Conservation (phyloP, 192 early-diverging fungal species). For the Coemansia sp. region DNA sequence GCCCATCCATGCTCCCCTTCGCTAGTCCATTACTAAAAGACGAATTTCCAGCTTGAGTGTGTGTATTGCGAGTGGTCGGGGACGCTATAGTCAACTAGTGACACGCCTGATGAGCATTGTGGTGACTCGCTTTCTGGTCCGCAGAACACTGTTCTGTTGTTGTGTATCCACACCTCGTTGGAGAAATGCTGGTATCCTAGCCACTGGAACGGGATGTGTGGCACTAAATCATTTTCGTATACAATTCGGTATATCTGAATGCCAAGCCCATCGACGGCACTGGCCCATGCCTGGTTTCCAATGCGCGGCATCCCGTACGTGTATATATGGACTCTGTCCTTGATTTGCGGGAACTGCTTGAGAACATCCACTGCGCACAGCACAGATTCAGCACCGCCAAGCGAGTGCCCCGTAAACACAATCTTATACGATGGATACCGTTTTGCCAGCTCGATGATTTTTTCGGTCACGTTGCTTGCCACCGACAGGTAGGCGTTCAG, state of each 20-base stretch:
- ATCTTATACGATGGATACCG: constrained; percentile 39
- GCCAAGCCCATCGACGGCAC: constrained; percentile 21
- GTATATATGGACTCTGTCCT: constrained; percentile 38
- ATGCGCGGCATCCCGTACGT: constrained; percentile 54
- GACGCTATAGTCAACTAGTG: constrained; percentile 36
- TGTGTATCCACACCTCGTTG: constrained; percentile 26
- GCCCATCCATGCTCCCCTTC: background rate
- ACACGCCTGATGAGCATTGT: constrained; percentile 27
- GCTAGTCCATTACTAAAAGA: background rate
- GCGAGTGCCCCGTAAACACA: constrained; percentile 56
- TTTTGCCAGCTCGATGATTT: constrained; percentile 15
- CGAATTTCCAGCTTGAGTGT: constrained; percentile 31
- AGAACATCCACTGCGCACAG: constrained; percentile 43
- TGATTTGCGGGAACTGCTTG: constrained; percentile 22
- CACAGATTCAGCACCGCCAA: constrained; percentile 51
- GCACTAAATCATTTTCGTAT: constrained; percentile 50
- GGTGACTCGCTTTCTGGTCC: constrained; percentile 29
- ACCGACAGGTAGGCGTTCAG: constrained; percentile 46
- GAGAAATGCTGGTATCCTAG: constrained; percentile 47
- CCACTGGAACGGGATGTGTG: constrained; percentile 55
- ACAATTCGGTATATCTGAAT: constrained; percentile 41
- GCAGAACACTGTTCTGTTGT: constrained; percentile 41
- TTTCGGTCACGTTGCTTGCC: constrained; percentile 18
- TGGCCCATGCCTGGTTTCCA: constrained; percentile 48
- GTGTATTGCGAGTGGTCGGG: constrained; percentile 47